These are phyloP conservation scores for Tetracentron sinense DNA, from an alignment of 164 flowering plant species.

Conservation along the genomic window DNA sequence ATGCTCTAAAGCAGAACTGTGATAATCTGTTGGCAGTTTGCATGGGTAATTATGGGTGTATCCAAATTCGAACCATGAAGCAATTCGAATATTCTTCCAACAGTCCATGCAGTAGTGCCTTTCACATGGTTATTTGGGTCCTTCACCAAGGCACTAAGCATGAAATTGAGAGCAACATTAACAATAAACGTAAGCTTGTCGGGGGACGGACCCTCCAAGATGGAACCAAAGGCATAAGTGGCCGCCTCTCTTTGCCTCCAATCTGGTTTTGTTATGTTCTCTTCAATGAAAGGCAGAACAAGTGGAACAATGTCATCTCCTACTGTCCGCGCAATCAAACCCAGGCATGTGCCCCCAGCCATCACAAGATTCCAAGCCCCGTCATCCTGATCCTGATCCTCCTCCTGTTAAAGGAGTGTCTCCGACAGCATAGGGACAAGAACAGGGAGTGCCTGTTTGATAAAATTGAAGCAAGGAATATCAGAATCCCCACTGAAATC, in stretches of 20 bases:
- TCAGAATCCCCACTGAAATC: conserved; percentile 56
- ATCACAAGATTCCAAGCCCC: conserved; percentile 72
- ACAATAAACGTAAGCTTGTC: conserved; percentile 52
- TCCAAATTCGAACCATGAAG: conserved; percentile 53
- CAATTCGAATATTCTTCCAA: conserved; percentile 66
- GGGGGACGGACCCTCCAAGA: conserved; percentile 70
- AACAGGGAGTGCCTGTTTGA: conserved; percentile 68
- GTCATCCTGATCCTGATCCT: conserved; percentile 76
- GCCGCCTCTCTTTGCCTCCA: conserved; percentile 81
- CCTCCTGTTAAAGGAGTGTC: conserved; percentile 70
- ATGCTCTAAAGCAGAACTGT: conserved; percentile 60
- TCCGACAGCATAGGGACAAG: conserved; percentile 68
- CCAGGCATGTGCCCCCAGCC: conserved; percentile 81
- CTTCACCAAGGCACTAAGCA: conserved; percentile 59
- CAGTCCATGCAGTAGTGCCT: conserved; percentile 76
- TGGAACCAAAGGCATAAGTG: conserved; percentile 73
- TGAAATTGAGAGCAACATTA: conserved; percentile 51
- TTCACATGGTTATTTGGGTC: conserved; percentile 66
- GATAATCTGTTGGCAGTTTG: conserved; percentile 57
- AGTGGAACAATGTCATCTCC: conserved; percentile 73
- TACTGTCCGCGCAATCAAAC: conserved; percentile 61
- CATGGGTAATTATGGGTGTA: conserved; percentile 47
- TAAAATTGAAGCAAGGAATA: conserved; percentile 59
- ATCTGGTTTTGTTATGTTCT: conserved; percentile 60
- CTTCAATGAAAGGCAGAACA: conserved; percentile 66